phyloP scores from a whole-genome alignment of 1,139 yeast genomes.

The Zygosaccharomyces pseudobailii region DNA sequence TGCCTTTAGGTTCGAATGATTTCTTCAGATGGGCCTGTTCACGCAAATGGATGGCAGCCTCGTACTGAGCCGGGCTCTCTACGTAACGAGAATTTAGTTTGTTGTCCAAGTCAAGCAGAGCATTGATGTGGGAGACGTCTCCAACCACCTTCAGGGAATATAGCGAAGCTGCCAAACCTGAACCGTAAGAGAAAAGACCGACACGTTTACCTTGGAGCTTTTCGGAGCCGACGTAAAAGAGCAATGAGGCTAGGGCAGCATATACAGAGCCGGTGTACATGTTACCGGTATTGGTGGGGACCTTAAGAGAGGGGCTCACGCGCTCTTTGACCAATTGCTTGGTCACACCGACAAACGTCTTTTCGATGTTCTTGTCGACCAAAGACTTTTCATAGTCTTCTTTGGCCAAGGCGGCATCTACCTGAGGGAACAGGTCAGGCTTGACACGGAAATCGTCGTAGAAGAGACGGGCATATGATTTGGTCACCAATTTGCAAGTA shows the following conservation, averaged over 20 bases:
- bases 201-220: constrained; percentile 76
- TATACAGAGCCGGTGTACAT: constrained; percentile 96
- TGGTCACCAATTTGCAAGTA: constrained; percentile 90
- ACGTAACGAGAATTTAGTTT: constrained; percentile 64
- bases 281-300: constrained; percentile 97
- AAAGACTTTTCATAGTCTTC: constrained; percentile 75
- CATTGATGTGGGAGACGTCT: constrained; percentile 66
- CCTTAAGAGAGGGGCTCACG: constrained; percentile 74
- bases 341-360: constrained; percentile 73
- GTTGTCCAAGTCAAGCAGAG: constrained; percentile 61
- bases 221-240: constrained; percentile 70
- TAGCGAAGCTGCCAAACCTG: constrained; percentile 92
- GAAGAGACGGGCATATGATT: constrained; percentile 87
- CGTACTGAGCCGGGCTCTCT: constrained; percentile 74
- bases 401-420: constrained; percentile 48
- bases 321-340: constrained; percentile 66
- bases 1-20: constrained; percentile 72
- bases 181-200: constrained; percentile 94
- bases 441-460: constrained; percentile 81
- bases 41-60: constrained; percentile 76
- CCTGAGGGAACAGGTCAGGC: constrained; percentile 59
- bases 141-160: constrained; percentile 77
- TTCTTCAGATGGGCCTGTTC: constrained; percentile 86
- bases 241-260: constrained; percentile 78
- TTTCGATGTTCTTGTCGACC: constrained; percentile 76